These are phyloP conservation scores for Rosa lucieae DNA, from an alignment of 306 rosid genomes.

Conservation along the genomic window DNA sequence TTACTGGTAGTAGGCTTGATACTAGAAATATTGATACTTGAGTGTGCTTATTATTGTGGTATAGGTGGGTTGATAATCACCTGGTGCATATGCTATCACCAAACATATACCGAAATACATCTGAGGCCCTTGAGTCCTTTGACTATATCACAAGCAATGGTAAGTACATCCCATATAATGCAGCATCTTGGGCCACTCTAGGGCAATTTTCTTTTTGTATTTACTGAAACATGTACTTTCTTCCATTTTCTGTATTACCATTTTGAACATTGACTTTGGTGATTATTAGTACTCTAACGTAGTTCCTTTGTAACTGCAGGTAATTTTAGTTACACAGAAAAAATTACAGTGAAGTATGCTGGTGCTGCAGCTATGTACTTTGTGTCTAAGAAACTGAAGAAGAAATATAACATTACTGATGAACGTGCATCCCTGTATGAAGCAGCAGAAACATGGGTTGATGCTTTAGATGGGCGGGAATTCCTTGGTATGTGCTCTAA, in stretches of 20 bases:
- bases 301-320: conserved; percentile 44
- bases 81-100: conserved; percentile 91
- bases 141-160: conserved; percentile 92
- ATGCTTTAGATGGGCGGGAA: conserved; percentile 81
- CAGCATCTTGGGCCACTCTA: neutral
- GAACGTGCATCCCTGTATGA: conserved; percentile 93
- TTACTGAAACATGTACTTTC: neutral
- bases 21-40: conserved; percentile 3
- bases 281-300: neutral
- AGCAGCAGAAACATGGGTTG: conserved; percentile 96
- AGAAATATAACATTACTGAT: conserved; percentile 91
- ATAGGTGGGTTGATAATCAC: conserved; percentile 94
- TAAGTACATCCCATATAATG: conserved; percentile 25
- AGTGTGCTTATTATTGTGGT: conserved; percentile 28
- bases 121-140: conserved; percentile 91
- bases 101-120: conserved; percentile 79
- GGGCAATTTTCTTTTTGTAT: neutral
- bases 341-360: conserved; percentile 78
- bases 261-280: conserved; percentile 20
- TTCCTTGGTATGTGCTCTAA: conserved; percentile 68
- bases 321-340: conserved; percentile 77
- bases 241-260: neutral
- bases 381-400: conserved; percentile 90
- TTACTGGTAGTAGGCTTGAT: neutral
- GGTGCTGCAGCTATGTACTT: conserved; percentile 99